Percentiles rank a stretch among this genome's conserved stretches.
phyloP scores from a whole-genome alignment of 1,139 yeast species.

The Geotrichum candidum region DNA sequence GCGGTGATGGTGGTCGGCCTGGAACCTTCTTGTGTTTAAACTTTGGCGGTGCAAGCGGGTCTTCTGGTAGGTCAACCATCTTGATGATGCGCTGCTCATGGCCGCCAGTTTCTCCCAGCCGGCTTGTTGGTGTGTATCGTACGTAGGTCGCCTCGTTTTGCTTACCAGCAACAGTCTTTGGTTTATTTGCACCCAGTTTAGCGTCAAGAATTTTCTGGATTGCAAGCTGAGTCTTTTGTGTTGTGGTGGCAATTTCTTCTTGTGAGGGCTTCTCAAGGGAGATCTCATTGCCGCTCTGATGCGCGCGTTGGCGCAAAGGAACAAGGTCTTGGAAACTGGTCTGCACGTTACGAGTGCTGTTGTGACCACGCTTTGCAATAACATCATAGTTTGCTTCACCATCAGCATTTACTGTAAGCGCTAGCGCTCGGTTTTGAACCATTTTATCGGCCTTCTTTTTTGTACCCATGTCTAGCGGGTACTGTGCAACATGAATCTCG shows the following conservation, averaged over 20 bases:
- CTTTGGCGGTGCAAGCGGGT: conserved; percentile 83
- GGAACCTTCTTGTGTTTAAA: conserved; percentile 73
- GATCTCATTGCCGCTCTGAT: conserved; percentile 31
- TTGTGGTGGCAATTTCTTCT: conserved; percentile 38
- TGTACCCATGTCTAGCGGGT: conserved; percentile 34
- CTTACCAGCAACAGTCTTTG: conserved; percentile 25
- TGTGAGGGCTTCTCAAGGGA: conserved; percentile 39
- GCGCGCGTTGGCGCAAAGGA: conserved; percentile 44
- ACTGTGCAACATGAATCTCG: conserved; percentile 34
- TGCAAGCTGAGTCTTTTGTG: conserved; percentile 45
- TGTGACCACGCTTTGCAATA: conserved; percentile 36
- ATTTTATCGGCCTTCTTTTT: conserved; percentile 16
- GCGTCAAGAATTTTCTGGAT: conserved; percentile 43
- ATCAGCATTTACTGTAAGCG: conserved; percentile 32
- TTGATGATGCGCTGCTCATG: conserved; percentile 43
- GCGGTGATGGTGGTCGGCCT: conserved; percentile 63
- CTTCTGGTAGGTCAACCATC: conserved; percentile 57
- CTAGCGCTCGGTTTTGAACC: conserved; percentile 26
- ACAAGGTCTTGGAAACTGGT: conserved; percentile 41
- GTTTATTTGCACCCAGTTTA: conserved; percentile 32
- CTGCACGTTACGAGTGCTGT: conserved; percentile 33
- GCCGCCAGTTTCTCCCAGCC: conserved; percentile 32
- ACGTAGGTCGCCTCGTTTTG: conserved; percentile 39
- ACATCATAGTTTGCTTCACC: conserved; percentile 35
- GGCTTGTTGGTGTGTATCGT: conserved; percentile 45